These are phyloP conservation scores for Rhizophora apiculata DNA, from an alignment of 345 rosid species.

Conservation along the genomic window DNA sequence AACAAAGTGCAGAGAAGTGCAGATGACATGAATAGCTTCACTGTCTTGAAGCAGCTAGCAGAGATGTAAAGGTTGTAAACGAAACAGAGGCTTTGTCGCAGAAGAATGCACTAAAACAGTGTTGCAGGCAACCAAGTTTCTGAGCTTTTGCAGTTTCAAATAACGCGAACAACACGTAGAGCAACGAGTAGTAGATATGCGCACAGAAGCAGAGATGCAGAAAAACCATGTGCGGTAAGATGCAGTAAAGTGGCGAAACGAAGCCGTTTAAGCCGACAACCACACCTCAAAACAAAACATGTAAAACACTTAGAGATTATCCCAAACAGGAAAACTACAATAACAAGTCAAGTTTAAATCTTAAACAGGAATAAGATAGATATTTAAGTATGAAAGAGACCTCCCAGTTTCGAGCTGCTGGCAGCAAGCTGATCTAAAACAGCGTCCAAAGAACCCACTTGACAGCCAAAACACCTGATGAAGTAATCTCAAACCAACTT, in stretches of 20 bases:
- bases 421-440: conserved; percentile 42
- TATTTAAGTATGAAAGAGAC: conserved; percentile 47
- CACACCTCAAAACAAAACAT: conserved; percentile 68
- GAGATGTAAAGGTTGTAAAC: conserved; percentile 11
- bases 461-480: conserved; percentile 39
- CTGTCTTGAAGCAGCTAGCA: conserved; percentile 28
- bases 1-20: conserved; percentile 23
- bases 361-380: conserved; percentile 33
- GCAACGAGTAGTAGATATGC: conserved; percentile 31
- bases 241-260: conserved; percentile 58
- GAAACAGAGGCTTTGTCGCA: conserved; percentile 34
- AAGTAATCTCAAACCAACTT: conserved; percentile 44
- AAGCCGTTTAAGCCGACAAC: conserved; percentile 47
- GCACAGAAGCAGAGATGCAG: conserved; percentile 49
- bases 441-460: conserved; percentile 41
- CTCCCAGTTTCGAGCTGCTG: conserved; percentile 49
- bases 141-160: conserved; percentile 22
- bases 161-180: conserved; percentile 35
- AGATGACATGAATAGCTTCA: conserved; percentile 22
- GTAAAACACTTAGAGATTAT: conserved; percentile 44
- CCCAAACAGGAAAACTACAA: conserved; percentile 19
- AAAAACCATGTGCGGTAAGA: conserved; percentile 48
- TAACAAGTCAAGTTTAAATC: conserved; percentile 22
- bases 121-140: conserved; percentile 23
- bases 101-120: conserved; percentile 23